Evolutionary conservation across 768 basidiomycete genomes (phyloP).

Genomic region (Neoboletus subvelutipes): DNA sequence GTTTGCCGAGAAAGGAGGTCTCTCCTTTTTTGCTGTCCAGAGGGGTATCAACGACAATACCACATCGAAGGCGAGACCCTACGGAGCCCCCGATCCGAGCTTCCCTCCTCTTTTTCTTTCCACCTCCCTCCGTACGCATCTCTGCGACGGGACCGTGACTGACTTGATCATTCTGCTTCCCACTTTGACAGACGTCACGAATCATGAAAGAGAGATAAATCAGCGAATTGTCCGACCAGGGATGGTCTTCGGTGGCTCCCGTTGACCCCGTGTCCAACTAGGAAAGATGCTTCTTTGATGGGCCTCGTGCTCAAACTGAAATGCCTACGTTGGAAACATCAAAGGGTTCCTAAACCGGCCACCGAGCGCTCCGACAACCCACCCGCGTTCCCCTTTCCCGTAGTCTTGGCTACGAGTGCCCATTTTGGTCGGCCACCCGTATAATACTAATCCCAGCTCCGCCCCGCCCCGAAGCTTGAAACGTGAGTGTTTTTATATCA

Average conservation of each 20-base stretch:
- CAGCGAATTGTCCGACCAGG: conserved; percentile 46
- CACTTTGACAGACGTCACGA: not conserved
- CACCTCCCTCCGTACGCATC: not conserved
- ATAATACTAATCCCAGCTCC: conserved; percentile 44
- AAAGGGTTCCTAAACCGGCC: conserved; percentile 2
- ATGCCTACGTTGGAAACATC: conserved; percentile 18
- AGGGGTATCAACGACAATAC: not conserved
- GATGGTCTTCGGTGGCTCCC: conserved; percentile 50
- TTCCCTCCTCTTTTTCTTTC: not conserved
- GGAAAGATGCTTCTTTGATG: conserved; percentile 57
- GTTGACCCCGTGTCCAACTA: conserved; percentile 39
- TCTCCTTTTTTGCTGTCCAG: conserved; percentile 1
- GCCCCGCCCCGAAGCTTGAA: conserved; percentile 37
- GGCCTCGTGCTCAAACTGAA: conserved; percentile 57
- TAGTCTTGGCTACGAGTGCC: not conserved
- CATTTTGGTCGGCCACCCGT: not conserved
- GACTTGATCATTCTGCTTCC: not conserved
- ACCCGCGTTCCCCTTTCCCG: conserved; percentile 2
- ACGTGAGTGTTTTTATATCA: not conserved
- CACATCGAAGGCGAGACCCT: not conserved
- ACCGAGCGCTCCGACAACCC: not conserved
- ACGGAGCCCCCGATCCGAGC: conserved; percentile 1
- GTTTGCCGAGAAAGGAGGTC: conserved; percentile 6
- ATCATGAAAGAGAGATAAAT: conserved; percentile 57
- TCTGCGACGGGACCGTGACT: not conserved